These are phyloP conservation scores for Carex pumila DNA, from an alignment of 176 grass and related monocot genomes.

Conservation along the genomic window DNA sequence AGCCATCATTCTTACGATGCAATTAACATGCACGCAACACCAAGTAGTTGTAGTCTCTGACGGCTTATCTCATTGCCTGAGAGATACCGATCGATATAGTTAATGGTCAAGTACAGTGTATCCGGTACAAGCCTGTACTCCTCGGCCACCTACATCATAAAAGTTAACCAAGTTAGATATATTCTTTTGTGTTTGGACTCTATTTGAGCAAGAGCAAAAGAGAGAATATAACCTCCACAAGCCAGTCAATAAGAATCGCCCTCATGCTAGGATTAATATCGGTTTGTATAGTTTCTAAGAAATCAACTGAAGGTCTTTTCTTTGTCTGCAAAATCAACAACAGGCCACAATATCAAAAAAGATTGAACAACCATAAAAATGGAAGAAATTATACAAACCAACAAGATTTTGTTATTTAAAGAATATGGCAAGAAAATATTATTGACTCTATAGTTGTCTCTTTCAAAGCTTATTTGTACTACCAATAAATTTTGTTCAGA, in stretches of 20 bases:
- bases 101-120: constrained; percentile 86
- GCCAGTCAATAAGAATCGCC: constrained; percentile 94
- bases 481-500: background rate
- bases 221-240: constrained; percentile 77
- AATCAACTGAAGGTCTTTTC: constrained; percentile 77
- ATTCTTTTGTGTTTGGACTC: background rate
- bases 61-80: constrained; percentile 94
- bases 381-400: background rate
- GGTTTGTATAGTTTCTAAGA: constrained; percentile 85
- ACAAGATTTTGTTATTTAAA: background rate
- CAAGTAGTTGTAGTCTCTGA: constrained; percentile 86
- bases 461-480: background rate
- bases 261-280: constrained; percentile 93
- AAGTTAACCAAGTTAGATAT: background rate
- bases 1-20: constrained; percentile 68
- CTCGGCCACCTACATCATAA: constrained; percentile 64
- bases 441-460: background rate
- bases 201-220: background rate
- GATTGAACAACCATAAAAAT: background rate
- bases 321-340: constrained; percentile 41
- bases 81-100: constrained; percentile 88
- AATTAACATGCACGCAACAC: constrained; percentile 96
- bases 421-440: background rate
- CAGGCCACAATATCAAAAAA: constrained; percentile 1
- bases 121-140: constrained; percentile 94